Evolutionary conservation across 768 basidiomycete genomes (phyloP).

Genomic region (Lactarius evosmus): DNA sequence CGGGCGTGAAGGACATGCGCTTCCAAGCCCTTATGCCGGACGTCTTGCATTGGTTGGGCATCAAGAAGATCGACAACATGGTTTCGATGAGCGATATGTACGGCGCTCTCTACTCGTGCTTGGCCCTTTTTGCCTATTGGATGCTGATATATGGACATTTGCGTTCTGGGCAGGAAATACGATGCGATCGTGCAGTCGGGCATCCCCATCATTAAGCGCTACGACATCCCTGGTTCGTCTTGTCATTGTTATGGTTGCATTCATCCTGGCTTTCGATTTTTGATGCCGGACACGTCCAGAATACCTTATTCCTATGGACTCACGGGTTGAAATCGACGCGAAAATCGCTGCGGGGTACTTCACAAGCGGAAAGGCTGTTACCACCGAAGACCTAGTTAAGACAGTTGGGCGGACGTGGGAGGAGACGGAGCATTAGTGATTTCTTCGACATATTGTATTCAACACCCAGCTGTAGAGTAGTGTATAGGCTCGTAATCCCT

Average conservation of each 20-base stretch:
- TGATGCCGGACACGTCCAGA: slow-evolving; percentile 40
- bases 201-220: slow-evolving; percentile 75
- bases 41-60: slow-evolving; percentile 91
- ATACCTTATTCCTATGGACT: slow-evolving; percentile 85
- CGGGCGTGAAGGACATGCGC: slow-evolving; percentile 95
- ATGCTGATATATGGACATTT: neutral
- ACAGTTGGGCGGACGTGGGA: slow-evolving; percentile 91
- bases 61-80: slow-evolving; percentile 86
- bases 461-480: slow-evolving; percentile 2
- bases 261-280: too few species aligned
- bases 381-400: slow-evolving; percentile 75
- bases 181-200: slow-evolving; percentile 89
- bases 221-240: slow-evolving; percentile 73
- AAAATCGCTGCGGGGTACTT: slow-evolving; percentile 96
- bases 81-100: slow-evolving; percentile 88
- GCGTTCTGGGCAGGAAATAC: slow-evolving; percentile 65
- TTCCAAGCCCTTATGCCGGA: slow-evolving; percentile 96
- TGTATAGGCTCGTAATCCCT: slow-evolving; percentile 5
- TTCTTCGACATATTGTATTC: neutral
- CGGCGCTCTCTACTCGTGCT: slow-evolving; percentile 27
- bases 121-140: neutral
- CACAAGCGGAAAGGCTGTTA: slow-evolving; percentile 72
- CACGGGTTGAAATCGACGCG: slow-evolving; percentile 92
- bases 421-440: slow-evolving; percentile 72
- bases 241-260: neutral